These are phyloP conservation scores for Fusarium poae DNA, from an alignment of 2,329 filamentous ascomycete genomes.

Conservation along the genomic window DNA sequence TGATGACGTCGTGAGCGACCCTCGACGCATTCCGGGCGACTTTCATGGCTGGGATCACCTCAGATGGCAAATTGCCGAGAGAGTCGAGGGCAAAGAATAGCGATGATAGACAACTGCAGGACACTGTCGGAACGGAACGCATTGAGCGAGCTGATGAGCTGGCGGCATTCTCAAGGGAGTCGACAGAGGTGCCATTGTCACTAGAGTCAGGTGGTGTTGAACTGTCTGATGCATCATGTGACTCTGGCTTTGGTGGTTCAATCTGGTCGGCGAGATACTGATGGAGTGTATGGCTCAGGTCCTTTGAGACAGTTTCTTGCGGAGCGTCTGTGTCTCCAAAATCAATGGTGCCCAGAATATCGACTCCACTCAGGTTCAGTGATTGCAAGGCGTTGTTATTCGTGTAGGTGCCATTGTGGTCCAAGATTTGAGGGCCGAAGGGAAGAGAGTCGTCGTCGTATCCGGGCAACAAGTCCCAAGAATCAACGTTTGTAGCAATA, in stretches of 20 bases:
- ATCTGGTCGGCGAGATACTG: constrained; percentile 46
- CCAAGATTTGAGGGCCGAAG: constrained; percentile 36
- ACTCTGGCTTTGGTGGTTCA: constrained; percentile 25
- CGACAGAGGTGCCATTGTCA: constrained; percentile 40
- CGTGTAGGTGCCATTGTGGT: constrained; percentile 19
- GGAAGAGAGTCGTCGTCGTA: constrained; percentile 40
- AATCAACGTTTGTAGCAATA: constrained; percentile 50
- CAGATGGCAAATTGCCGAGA: constrained; percentile 61
- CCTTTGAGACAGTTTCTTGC: constrained; percentile 48
- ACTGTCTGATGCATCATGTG: constrained; percentile 30
- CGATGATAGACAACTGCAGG: constrained; percentile 63
- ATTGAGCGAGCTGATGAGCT: constrained; percentile 20
- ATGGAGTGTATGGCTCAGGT: constrained; percentile 48
- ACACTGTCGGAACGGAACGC: constrained; percentile 48
- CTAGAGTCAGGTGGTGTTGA: constrained; percentile 44
- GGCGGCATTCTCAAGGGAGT: constrained; percentile 31
- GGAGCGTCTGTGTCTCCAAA: constrained; percentile 52
- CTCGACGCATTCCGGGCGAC: constrained; percentile 63
- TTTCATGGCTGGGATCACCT: constrained; percentile 62
- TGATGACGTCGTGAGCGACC: constrained; percentile 64
- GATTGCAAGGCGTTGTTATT: constrained; percentile 22
- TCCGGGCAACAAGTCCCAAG: constrained; percentile 56
- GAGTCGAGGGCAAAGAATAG: constrained; percentile 66
- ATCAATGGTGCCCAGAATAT: constrained; percentile 51
- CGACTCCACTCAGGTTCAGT: constrained; percentile 45